phyloP scores from a whole-genome alignment of 306 rosid genomes.

The Rosa rugosa region DNA sequence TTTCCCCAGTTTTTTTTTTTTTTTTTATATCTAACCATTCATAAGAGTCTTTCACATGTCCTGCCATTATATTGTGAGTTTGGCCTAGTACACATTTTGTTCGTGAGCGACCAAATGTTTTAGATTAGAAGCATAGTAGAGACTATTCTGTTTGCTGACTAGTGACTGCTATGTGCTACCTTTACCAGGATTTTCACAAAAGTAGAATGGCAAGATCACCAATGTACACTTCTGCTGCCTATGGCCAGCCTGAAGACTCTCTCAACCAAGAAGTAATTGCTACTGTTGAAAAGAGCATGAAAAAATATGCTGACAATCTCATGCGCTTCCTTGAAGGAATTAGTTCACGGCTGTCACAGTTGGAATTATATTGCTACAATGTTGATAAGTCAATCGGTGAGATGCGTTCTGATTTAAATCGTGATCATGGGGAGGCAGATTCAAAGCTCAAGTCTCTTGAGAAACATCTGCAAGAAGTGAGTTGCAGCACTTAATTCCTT shows the following conservation, averaged over 20 bases:
- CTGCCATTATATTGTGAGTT: not conserved
- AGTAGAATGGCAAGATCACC: slow-evolving; percentile 56
- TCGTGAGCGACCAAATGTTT: not conserved
- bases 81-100: not conserved
- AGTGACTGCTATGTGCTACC: not conserved
- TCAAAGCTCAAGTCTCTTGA: slow-evolving; percentile 70
- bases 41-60: not conserved
- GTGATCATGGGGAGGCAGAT: slow-evolving; percentile 78
- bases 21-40: not conserved
- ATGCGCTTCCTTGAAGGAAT: slow-evolving; percentile 89
- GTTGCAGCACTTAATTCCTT: slow-evolving; percentile 23
- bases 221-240: slow-evolving; percentile 49
- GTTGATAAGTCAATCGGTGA: slow-evolving; percentile 88
- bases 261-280: slow-evolving; percentile 58
- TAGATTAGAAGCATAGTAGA: not conserved
- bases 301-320: slow-evolving; percentile 68
- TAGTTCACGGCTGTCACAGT: slow-evolving; percentile 77
- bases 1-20: not conserved
- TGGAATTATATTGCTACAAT: slow-evolving; percentile 90
- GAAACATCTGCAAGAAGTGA: slow-evolving; percentile 82
- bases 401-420: slow-evolving; percentile 75
- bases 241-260: slow-evolving; percentile 62
- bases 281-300: slow-evolving; percentile 82
- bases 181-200: slow-evolving; percentile 61
- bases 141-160: not conserved